A percentile compares a stretch with the other conserved stretches of the same genome.
Evolutionary conservation across 768 basidiomycete genomes (phyloP).

Genomic region (Udeniomyces megalosporus): DNA sequence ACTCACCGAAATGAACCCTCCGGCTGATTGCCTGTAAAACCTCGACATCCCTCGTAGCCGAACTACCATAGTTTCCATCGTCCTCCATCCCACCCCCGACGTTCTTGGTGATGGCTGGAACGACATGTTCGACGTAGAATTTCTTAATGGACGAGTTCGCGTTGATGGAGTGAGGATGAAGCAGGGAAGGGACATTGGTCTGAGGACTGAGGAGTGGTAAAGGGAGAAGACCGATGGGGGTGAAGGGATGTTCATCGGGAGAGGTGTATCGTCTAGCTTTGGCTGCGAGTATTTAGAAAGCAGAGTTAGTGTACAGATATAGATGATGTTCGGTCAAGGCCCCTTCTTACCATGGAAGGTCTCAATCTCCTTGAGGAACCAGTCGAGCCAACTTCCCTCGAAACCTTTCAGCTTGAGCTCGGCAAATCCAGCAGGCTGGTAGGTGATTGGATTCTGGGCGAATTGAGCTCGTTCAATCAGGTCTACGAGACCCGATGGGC

Average conservation of each 20-base stretch:
- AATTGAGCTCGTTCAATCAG: conserved; percentile 97
- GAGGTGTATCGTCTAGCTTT: conserved; percentile 17
- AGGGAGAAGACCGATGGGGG: conserved; percentile 49
- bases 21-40: conserved; percentile 95
- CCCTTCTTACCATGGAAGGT: conserved; percentile 85
- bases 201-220: conserved; percentile 60
- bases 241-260: conserved; percentile 98
- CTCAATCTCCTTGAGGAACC: conserved; percentile 94
- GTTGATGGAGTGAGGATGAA: conserved; percentile 55
- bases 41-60: conserved; percentile 86
- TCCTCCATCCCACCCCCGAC: conserved; percentile 48
- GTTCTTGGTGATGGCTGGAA: conserved; percentile 70
- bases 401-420: conserved; percentile 61
- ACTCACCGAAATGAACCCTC: conserved; percentile 88
- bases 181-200: conserved; percentile 51
- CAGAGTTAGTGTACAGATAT: too few species aligned
- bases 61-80: conserved; percentile 95
- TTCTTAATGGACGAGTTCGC: conserved; percentile 69
- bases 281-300: conserved; percentile 33
- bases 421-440: conserved; percentile 58
- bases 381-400: conserved; percentile 81
- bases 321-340: too few species aligned
- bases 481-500: conserved; percentile 30
- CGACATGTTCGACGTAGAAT: conserved; percentile 76
- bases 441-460: conserved; percentile 79